Evolutionary conservation across 306 rosid genomes (phyloP).

Genomic region (Inga leiocalycina): DNA sequence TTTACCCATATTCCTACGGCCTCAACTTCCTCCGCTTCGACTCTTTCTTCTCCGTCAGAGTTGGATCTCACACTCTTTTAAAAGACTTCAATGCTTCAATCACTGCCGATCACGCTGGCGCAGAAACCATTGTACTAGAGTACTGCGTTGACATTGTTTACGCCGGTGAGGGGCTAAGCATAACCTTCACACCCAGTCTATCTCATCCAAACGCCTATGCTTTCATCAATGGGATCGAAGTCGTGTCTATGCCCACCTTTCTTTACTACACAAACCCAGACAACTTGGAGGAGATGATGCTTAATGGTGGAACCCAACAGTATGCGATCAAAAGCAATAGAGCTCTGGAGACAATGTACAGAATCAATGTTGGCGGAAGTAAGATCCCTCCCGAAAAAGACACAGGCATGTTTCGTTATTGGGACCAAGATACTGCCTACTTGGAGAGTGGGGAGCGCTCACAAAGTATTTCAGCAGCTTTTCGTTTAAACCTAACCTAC

Average conservation of each 20-base stretch:
- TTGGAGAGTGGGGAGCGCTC: not conserved
- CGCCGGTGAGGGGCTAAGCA: slow-evolving; percentile 9
- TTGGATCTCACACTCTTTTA: not conserved
- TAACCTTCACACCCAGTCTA: slow-evolving; percentile 18
- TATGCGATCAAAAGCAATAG: not conserved
- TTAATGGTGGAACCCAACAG: not conserved
- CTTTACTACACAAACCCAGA: not conserved
- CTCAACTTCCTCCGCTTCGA: not conserved
- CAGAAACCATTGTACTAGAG: not conserved
- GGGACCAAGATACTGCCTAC: not conserved
- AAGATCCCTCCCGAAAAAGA: not conserved
- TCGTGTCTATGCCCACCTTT: not conserved
- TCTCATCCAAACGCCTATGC: not conserved
- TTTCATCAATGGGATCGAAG: not conserved
- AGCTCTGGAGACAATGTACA: not conserved
- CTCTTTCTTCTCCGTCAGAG: slow-evolving; percentile 42
- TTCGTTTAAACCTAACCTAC: no score
- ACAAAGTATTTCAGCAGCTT: no score
- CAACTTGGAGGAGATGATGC: not conserved
- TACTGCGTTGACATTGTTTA: slow-evolving; percentile 26
- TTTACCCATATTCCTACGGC: not conserved
- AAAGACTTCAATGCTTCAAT: not conserved
- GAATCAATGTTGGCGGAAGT: not conserved
- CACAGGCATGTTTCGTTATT: not conserved
- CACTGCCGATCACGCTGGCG: not conserved